phyloP scores from a whole-genome alignment of 495 filamentous ascomycete genomes.

The Hypoxylon perforatum region DNA sequence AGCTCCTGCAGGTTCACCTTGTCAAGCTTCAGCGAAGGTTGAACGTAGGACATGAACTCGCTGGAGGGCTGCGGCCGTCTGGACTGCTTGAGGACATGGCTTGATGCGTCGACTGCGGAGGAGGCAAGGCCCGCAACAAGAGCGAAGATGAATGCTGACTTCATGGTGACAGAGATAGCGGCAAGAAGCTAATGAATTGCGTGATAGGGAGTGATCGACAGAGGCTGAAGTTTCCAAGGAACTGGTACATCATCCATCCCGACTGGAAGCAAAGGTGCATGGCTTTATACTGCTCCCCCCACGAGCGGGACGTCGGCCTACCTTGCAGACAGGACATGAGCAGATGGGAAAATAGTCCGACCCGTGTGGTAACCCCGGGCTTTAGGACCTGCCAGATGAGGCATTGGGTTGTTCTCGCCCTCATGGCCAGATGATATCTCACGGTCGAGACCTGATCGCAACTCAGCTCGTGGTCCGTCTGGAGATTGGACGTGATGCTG shows the following conservation, averaged over 20 bases:
- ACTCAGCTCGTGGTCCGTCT: slow-evolving; percentile 34
- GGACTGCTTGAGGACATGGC: slow-evolving; percentile 24
- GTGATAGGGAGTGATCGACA: slow-evolving; percentile 32
- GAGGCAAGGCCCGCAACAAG: slow-evolving; percentile 45
- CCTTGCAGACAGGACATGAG: slow-evolving; percentile 22
- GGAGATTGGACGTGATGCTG: slow-evolving; percentile 27
- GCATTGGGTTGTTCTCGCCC: slow-evolving; percentile 31
- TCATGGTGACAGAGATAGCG: slow-evolving; percentile 44
- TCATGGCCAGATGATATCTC: slow-evolving; percentile 31
- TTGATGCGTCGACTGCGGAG: slow-evolving; percentile 31
- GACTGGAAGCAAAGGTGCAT: slow-evolving; percentile 20
- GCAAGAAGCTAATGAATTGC: slow-evolving; percentile 24
- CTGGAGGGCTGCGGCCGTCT: slow-evolving; percentile 24
- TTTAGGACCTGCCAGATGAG: slow-evolving; percentile 44
- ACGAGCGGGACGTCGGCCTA: slow-evolving; percentile 10
- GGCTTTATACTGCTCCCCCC: slow-evolving; percentile 30
- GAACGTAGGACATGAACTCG: slow-evolving; percentile 37
- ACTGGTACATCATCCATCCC: slow-evolving; percentile 25
- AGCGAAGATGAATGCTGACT: slow-evolving; percentile 44
- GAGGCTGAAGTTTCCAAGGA: slow-evolving; percentile 26
- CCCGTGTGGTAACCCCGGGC: slow-evolving; percentile 16
- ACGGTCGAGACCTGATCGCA: slow-evolving; percentile 30
- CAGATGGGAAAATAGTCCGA: slow-evolving; percentile 21
- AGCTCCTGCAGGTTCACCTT: slow-evolving; percentile 41
- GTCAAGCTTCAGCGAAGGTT: slow-evolving; percentile 38